These are phyloP conservation scores for Suillus sp. DNA, from an alignment of 768 basidiomycete species.

Conservation along the genomic window DNA sequence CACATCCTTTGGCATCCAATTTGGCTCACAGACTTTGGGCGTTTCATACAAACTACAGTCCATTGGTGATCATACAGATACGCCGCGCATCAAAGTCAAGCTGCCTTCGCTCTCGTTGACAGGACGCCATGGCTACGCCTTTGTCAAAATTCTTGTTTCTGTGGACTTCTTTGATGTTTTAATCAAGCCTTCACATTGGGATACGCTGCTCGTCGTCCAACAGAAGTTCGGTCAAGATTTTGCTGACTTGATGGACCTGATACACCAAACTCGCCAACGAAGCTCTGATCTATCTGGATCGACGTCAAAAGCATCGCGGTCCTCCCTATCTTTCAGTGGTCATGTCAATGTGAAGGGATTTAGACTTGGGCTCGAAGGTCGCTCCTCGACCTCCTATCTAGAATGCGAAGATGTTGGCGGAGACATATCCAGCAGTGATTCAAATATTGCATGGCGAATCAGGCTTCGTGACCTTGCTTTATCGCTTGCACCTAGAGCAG, in stretches of 20 bases:
- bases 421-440: slow-evolving; percentile 46
- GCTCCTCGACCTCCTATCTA: slow-evolving; percentile 69
- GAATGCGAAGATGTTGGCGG: slow-evolving; percentile 78
- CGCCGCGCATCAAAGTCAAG: slow-evolving; percentile 58
- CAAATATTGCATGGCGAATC: slow-evolving; percentile 63
- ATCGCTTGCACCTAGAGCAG: slow-evolving; percentile 72
- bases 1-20: slow-evolving; percentile 63
- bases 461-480: slow-evolving; percentile 74
- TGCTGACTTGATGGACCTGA: slow-evolving; percentile 70
- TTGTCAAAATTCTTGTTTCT: slow-evolving; percentile 55
- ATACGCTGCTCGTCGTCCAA: slow-evolving; percentile 79
- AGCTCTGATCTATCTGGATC: slow-evolving; percentile 18
- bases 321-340: slow-evolving; percentile 43
- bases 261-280: slow-evolving; percentile 58
- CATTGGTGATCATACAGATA: slow-evolving; percentile 37
- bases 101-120: slow-evolving; percentile 68
- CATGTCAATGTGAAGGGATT: slow-evolving; percentile 78
- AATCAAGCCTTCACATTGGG: slow-evolving; percentile 82
- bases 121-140: slow-evolving; percentile 52
- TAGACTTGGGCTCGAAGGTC: slow-evolving; percentile 74
- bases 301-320: slow-evolving; percentile 17
- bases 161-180: slow-evolving; percentile 72
- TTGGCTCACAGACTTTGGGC: slow-evolving; percentile 60
- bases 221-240: slow-evolving; percentile 91
- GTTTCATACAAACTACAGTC: slow-evolving; percentile 52